phyloP scores from a whole-genome alignment of 2,329 filamentous ascomycete genomes.

The Aspergillus sp. region DNA sequence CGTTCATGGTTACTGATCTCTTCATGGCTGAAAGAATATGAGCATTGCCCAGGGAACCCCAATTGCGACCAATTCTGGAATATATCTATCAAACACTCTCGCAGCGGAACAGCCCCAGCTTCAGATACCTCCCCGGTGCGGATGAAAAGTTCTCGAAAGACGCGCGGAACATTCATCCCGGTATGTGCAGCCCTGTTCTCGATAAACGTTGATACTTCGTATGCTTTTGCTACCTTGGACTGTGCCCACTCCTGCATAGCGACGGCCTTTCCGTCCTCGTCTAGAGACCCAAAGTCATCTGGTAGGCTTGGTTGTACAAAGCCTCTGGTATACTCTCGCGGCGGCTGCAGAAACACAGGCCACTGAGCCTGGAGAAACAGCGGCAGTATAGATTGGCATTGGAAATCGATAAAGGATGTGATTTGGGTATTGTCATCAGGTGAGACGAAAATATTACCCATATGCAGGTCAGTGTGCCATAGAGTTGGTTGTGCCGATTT shows the following conservation, averaged over 20 bases:
- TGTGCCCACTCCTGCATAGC: constrained; percentile 18
- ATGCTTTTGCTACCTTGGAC: constrained; percentile 26
- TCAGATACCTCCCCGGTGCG: constrained; percentile 10
- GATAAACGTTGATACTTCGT: constrained; percentile 19
- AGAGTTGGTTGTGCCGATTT: constrained; percentile 19
- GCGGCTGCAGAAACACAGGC: constrained; percentile 27
- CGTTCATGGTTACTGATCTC: constrained; percentile 9
- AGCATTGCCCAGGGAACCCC: constrained; percentile 2
- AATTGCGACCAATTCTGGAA: constrained; percentile 9
- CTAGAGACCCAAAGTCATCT: background rate
- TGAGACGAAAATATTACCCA: constrained; percentile 34
- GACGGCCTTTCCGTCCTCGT: constrained; percentile 8
- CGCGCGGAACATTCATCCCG: constrained; percentile 5
- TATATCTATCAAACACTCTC: constrained; percentile 13
- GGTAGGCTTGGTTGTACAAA: constrained; percentile 11
- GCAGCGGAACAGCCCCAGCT: constrained; percentile 17
- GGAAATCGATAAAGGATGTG: constrained; percentile 24
- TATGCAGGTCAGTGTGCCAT: constrained; percentile 21
- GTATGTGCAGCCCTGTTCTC: background rate
- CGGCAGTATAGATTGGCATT: constrained; percentile 26
- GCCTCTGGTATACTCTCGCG: constrained; percentile 18
- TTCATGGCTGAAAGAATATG: constrained; percentile 7
- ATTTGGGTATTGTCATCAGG: constrained; percentile 20
- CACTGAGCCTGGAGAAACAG: constrained; percentile 27
- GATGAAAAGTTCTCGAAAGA: constrained; percentile 11